Conservation (phyloP, 2,329 filamentous ascomycete genomes). For the Zymoseptoria crescenta region DNA sequence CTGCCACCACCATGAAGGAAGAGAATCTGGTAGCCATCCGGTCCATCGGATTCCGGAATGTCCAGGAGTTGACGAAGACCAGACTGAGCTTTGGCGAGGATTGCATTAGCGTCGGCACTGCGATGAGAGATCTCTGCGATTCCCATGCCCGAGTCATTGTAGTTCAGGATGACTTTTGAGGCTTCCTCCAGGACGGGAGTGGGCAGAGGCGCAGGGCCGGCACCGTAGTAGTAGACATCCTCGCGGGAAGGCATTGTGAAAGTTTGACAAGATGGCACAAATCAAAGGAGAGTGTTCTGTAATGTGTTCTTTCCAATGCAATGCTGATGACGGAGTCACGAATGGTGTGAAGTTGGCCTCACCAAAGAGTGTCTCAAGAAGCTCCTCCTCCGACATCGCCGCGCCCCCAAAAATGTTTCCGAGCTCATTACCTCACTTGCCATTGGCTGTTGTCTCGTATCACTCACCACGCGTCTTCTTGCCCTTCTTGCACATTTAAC, state of each 20-base stretch:
- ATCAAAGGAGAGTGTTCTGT: not conserved
- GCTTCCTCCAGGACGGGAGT: conserved; percentile 72
- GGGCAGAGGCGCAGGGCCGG: conserved; percentile 80
- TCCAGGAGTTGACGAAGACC: conserved; percentile 67
- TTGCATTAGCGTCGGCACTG: conserved; percentile 66
- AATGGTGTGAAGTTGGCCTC: not conserved
- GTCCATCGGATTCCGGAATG: conserved; percentile 70
- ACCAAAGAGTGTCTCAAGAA: not conserved
- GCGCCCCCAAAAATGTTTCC: not conserved
- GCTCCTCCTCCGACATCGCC: not conserved
- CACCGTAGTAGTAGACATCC: conserved; percentile 80
- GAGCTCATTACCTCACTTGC: conserved; percentile 8
- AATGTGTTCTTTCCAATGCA: no score
- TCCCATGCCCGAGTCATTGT: conserved; percentile 70
- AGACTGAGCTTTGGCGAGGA: conserved; percentile 71
- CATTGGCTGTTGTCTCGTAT: conserved; percentile 8
- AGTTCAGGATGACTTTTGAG: conserved; percentile 72
- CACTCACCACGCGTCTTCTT: not conserved
- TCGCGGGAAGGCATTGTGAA: conserved; percentile 59
- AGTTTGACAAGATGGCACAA: not conserved
- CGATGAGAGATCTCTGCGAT: conserved; percentile 88
- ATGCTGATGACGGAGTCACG: not conserved
- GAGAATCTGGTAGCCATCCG: conserved; percentile 76
- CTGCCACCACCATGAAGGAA: conserved; percentile 84
- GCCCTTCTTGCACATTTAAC: not conserved